Evolutionary conservation across 371 early-diverging fungal species (phyloP).

Genomic region (Capillidium heterosporum): DNA sequence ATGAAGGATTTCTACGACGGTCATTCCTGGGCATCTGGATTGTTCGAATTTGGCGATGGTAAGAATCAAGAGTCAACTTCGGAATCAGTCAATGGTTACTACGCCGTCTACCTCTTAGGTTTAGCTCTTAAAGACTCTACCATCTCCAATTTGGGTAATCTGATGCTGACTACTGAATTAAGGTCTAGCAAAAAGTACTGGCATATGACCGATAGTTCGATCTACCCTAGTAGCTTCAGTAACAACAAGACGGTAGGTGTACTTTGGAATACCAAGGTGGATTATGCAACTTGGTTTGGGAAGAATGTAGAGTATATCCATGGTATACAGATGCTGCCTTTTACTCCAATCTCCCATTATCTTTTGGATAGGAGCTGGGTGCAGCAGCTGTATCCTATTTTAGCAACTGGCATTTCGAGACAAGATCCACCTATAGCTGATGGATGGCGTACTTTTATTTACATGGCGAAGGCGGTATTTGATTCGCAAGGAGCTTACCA

Average conservation of each 20-base stretch:
- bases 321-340: conserved; percentile 61
- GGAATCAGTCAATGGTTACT: conserved; percentile 59
- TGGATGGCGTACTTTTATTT: conserved; percentile 30
- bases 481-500: conserved; percentile 13
- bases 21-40: conserved; percentile 62
- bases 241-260: conserved; percentile 48
- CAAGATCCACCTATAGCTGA: conserved; percentile 10
- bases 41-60: conserved; percentile 36
- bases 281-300: conserved; percentile 24
- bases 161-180: conserved; percentile 32
- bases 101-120: conserved; percentile 43
- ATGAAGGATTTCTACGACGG: conserved; percentile 58
- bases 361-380: conserved; percentile 37
- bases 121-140: conserved; percentile 18
- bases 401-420: conserved; percentile 11
- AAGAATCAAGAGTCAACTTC: conserved; percentile 56
- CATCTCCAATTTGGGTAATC: conserved; percentile 17
- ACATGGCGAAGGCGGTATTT: conserved; percentile 27
- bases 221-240: conserved; percentile 23
- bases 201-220: conserved; percentile 8
- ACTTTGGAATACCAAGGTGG: conserved; percentile 44
- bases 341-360: conserved; percentile 38
- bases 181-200: conserved; percentile 44
- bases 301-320: conserved; percentile 35
- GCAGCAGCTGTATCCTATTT: conserved; percentile 13